Conservation (phyloP, 441 rosid genomes). For the Rhodomyrtus psidioides region DNA sequence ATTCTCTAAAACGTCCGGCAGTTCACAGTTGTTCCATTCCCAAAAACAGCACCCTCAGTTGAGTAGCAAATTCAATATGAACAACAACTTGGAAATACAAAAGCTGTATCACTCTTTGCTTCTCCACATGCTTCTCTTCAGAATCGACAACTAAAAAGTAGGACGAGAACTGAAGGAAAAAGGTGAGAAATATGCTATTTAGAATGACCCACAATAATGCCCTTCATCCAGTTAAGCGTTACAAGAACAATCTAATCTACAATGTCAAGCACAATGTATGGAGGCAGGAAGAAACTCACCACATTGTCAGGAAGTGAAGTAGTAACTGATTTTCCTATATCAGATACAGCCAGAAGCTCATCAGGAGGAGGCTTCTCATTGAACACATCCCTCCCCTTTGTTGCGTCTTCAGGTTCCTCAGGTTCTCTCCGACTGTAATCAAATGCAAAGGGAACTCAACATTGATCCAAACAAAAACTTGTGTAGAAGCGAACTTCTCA, state of each 20-base stretch:
- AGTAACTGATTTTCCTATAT: slow-evolving; percentile 87
- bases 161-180: background rate
- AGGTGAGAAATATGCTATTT: background rate
- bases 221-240: background rate
- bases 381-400: slow-evolving; percentile 92
- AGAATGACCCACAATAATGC: background rate
- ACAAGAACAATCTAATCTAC: background rate
- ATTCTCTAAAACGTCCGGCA: background rate
- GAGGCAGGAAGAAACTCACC: slow-evolving; percentile 37
- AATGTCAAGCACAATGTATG: background rate
- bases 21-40: background rate
- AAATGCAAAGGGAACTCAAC: slow-evolving; percentile 2
- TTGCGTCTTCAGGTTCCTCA: slow-evolving; percentile 95
- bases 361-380: slow-evolving; percentile 97
- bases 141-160: background rate
- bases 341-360: slow-evolving; percentile 93
- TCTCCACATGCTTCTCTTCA: background rate
- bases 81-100: background rate
- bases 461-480: background rate
- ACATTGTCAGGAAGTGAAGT: slow-evolving; percentile 91
- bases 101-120: background rate
- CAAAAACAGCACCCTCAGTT: background rate
- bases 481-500: background rate
- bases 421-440: slow-evolving; percentile 83
- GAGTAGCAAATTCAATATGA: background rate